Evolutionary conservation across 768 basidiomycete species (phyloP).

Genomic region (Hortiboletus flavorubellus): DNA sequence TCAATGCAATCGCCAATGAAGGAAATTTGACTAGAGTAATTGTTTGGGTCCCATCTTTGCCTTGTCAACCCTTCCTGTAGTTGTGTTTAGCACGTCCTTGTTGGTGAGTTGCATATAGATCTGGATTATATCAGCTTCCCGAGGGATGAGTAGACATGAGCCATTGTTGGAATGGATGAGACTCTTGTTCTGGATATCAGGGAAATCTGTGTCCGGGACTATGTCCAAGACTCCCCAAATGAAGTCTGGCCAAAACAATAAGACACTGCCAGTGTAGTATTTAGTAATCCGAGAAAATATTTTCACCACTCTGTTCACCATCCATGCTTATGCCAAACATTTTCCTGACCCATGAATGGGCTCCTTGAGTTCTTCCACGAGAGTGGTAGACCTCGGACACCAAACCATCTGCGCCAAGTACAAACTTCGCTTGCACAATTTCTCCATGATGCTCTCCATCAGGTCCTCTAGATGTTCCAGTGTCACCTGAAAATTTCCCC

Average conservation of each 20-base stretch:
- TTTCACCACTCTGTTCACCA: constrained; percentile 59
- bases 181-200: constrained; percentile 47
- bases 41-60: constrained; percentile 35
- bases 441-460: constrained; percentile 44
- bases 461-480: constrained; percentile 18
- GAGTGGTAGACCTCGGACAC: neutral
- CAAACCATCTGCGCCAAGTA: constrained; percentile 73
- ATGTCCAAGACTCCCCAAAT: constrained; percentile 48
- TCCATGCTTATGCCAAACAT: constrained; percentile 63
- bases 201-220: constrained; percentile 49
- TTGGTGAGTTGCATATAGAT: constrained; percentile 52
- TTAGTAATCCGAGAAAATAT: neutral
- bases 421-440: constrained; percentile 66
- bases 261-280: neutral
- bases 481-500: constrained; percentile 14
- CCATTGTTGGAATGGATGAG: constrained; percentile 51
- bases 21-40: constrained; percentile 35
- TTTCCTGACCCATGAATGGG: constrained; percentile 83
- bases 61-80: constrained; percentile 42
- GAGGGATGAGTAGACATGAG: constrained; percentile 50
- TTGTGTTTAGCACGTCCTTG: constrained; percentile 33
- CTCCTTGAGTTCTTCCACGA: constrained; percentile 42
- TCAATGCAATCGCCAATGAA: neutral
- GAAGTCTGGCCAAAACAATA: constrained; percentile 27
- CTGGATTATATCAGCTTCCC: constrained; percentile 45